Evolutionary conservation across 176 grass and related monocot species (phyloP), one percentile per base, ranked within the genome.

Genomic region (Paspalum notatum): DNA sequence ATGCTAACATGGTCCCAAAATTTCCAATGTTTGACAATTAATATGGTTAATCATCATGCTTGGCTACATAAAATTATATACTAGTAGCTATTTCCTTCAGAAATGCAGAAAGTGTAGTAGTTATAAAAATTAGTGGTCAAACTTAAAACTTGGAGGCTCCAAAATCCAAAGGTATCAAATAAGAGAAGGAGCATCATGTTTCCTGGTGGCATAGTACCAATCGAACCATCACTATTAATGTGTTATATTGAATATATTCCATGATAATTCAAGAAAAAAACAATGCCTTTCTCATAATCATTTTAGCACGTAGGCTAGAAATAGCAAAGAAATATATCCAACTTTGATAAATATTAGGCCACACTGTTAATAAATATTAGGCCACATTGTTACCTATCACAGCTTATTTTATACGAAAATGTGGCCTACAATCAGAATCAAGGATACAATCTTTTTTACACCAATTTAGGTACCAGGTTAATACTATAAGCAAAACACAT

Each of bases 211-310:
- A 50, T 27, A 50, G 13, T 50, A 27, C 15, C 45, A 71, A 50
- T 25, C 22, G 50, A 32, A 50, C 45, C 25, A 50, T 49, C 27
- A 55, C 6, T 54, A 39, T 40, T 52, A 5, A 40, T 38, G 4
- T 52, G 26, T 69, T 60, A 74, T 38, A 84, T 51, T 41, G 1
- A 68, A 74, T 20, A 38, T 20, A 13, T 60, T 60, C 74, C 2
- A 9, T 70, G 44, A 70, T 25, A 77, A 70, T 39, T 68, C 25
- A 77, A 60, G 18, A 78, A 54, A 77, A 67, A 64, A 61, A 43
- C 15, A 61, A 18, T 44, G 61, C 15, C 8, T 79, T 66, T 40
- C 7, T 20, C 64, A 14, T 53, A 14, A 25, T 25, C 43, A 48
- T 47, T 47, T 41, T 24, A 67, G 74, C 64, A 75, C 26, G 5